Base-by-base conservation (phyloP, 192 early-diverging fungal species). In the Entomortierella lignicola region DNA sequence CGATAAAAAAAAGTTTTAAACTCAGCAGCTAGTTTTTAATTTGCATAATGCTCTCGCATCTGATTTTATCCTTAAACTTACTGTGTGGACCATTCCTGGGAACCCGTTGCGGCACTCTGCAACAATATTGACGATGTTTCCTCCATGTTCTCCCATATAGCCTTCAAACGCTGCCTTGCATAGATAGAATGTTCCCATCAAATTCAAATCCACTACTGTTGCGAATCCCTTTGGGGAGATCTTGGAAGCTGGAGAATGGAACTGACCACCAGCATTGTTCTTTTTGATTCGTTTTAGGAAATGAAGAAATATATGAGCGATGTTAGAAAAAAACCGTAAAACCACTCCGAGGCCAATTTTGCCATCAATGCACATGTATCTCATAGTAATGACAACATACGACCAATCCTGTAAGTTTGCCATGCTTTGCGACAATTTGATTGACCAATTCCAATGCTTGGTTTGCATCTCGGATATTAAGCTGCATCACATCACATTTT, bases 121-220 rank as follows among this genome's bases (percentile, higher is more conserved):
- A 2, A 65, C 56, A 25, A 65, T 65, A 4, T 44, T 72, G 23
- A 72, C 71, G n/a, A 65, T 65, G 3, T 43, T 54, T 17, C 71
- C 62, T 20, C 71, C 71, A 42, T 72, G 71, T 15, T 72, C 56
- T n/a, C 61, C 55, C 63, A 65, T 65, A 29, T 72, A 72, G 2
- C 51, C 39, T 21, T 66, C 71, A 51, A 66, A 74, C 2, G 58
- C 63, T 0, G 63, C 56, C 18, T 74, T 66, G 41, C 63, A 66
- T 44, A 66, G 53, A 29, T 66, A 60, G 5, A 56, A 74, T 0
- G 63, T 66, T 10, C 57, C 61, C 39, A 66, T 74, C 63, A 66
- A 25, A 43, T 61, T 66, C 58, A 74, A 41, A 30, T 66, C 48
- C 12, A 66, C 48, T 1, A 72, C 63, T 10, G 57, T 61, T 6